phyloP scores from a whole-genome alignment of 2,329 filamentous ascomycete species.

The Ceratocystis alfenasii region DNA sequence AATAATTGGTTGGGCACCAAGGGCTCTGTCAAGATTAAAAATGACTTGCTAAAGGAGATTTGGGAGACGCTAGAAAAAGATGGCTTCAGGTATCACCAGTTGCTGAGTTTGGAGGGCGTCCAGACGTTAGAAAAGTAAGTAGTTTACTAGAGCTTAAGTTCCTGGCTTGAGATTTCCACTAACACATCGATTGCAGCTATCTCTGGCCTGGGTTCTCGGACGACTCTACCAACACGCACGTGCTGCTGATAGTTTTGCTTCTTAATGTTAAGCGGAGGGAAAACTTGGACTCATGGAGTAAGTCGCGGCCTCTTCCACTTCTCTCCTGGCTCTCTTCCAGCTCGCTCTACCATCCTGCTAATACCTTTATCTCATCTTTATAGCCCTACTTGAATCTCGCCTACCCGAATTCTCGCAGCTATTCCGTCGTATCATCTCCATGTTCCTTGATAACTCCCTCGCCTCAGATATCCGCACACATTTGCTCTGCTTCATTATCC shows the following conservation, averaged over 20 bases:
- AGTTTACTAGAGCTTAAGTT: background rate
- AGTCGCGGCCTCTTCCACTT: conserved; percentile 26
- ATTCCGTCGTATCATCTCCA: conserved; percentile 78
- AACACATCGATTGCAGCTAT: conserved; percentile 47
- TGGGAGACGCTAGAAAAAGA: conserved; percentile 82
- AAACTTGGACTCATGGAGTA: conserved; percentile 76
- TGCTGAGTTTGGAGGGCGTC: conserved; percentile 76
- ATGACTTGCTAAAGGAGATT: conserved; percentile 76
- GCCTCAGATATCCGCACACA: conserved; percentile 59
- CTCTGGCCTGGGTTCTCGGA: conserved; percentile 90
- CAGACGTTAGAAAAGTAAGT: conserved; percentile 72
- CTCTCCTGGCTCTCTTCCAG: background rate
- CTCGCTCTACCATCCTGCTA: conserved; percentile 10
- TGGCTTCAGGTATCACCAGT: conserved; percentile 61
- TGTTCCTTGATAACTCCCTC: conserved; percentile 63
- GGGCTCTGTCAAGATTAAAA: conserved; percentile 61
- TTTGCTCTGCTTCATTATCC: conserved; percentile 79
- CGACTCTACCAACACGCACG: conserved; percentile 81
- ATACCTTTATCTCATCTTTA: conserved; percentile 14
- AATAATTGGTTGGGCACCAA: conserved; percentile 71
- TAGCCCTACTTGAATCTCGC: conserved; percentile 63
- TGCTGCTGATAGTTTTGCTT: conserved; percentile 74
- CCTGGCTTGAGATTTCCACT: conserved; percentile 24
- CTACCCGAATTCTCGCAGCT: conserved; percentile 75
- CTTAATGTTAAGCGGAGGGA: conserved; percentile 82